Evolutionary conservation across 352 stramenopile genomes (phyloP).

Genomic region (Phytophthora tentaculata): DNA sequence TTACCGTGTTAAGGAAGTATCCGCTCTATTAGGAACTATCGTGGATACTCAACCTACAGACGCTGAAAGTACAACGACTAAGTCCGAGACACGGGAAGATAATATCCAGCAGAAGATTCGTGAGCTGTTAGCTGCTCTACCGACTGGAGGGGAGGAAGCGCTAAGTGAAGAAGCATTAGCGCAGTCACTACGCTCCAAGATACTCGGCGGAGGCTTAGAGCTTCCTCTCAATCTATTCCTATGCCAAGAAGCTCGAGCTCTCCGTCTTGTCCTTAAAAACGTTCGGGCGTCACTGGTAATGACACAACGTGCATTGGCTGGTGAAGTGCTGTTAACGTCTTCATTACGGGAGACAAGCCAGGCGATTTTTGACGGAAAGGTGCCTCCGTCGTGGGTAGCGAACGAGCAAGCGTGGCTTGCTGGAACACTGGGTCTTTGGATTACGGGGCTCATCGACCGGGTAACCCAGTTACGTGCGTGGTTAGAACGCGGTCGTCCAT

Average conservation of each 20-base stretch:
- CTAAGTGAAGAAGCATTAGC: slow-evolving; percentile 41
- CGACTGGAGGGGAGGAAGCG: slow-evolving; percentile 52
- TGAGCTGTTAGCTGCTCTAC: slow-evolving; percentile 57
- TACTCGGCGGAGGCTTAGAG: slow-evolving; percentile 63
- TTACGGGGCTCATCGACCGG: slow-evolving; percentile 67
- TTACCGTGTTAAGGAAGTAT: slow-evolving; percentile 82
- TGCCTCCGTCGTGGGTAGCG: slow-evolving; percentile 58
- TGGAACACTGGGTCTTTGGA: slow-evolving; percentile 70
- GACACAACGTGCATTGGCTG: slow-evolving; percentile 61
- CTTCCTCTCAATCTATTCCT: slow-evolving; percentile 82
- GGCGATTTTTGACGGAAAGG: slow-evolving; percentile 75
- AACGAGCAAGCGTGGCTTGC: slow-evolving; percentile 82
- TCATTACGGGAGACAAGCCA: slow-evolving; percentile 64
- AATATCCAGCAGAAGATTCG: slow-evolving; percentile 65
- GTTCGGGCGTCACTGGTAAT: slow-evolving; percentile 60
- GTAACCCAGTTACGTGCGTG: slow-evolving; percentile 64
- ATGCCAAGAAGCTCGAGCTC: slow-evolving; percentile 73
- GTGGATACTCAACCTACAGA: slow-evolving; percentile 74
- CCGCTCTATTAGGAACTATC: slow-evolving; percentile 61
- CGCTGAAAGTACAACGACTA: slow-evolving; percentile 31
- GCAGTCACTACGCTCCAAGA: slow-evolving; percentile 50
- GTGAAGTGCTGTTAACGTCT: slow-evolving; percentile 65
- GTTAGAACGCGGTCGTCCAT: slow-evolving; percentile 65
- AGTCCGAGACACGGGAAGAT: slow-evolving; percentile 65
- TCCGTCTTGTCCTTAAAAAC: slow-evolving; percentile 62